Evolutionary conservation across 257 asterid genomes (phyloP), one percentile per base, ranked within the genome.

Genomic region (Przewalskia tangutica): DNA sequence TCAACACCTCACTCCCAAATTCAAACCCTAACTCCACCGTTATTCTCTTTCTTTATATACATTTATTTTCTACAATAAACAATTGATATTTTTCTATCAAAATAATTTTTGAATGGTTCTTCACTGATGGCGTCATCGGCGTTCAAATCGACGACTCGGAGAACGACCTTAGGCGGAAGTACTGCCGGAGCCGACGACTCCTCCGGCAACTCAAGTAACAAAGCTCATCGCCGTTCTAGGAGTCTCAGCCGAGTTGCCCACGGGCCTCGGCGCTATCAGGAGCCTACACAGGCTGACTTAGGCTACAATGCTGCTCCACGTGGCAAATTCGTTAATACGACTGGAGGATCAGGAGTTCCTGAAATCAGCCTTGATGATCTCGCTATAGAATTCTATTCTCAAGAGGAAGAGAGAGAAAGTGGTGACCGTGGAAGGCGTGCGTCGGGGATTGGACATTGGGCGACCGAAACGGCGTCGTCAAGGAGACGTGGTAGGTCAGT

Each of bases 361-460:
- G 98, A 92, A 81, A 92, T 93, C 64, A 92, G 97, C 88, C 91
- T 95, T 66, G 98, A 95, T 81, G 98, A 95, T 89, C 91, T 95
- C 14, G 94, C 97, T 0, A 81, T 92, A 1, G 98, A 95, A 83
- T 85, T 93, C 11, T 92, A 92, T 77, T 90, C 95, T 4, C 86
- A 79, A 84, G 89, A 65, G 86, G 90, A 79, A 83, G 85, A 82
- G 75, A 70, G 73, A 80, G 85, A 77, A 54, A 82, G 82, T 77
- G 75, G 89, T 80, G 93, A 83, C 56, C 86, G 87, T 20, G 87
- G 62, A 51, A 75, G 85, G 63, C 91, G 85, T 73, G 87, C 78
- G 50, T 85, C 84, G 51, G 93, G 87, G 84, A 83, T 91, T 86
- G 96, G 97, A 14, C 94, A 94, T 36, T 93, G 94, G 97, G 97